Percentiles rank a stretch among this genome's conserved stretches.
Conservation (phyloP, 1,139 yeast species). For the Protomyces lactucae-debilis region DNA sequence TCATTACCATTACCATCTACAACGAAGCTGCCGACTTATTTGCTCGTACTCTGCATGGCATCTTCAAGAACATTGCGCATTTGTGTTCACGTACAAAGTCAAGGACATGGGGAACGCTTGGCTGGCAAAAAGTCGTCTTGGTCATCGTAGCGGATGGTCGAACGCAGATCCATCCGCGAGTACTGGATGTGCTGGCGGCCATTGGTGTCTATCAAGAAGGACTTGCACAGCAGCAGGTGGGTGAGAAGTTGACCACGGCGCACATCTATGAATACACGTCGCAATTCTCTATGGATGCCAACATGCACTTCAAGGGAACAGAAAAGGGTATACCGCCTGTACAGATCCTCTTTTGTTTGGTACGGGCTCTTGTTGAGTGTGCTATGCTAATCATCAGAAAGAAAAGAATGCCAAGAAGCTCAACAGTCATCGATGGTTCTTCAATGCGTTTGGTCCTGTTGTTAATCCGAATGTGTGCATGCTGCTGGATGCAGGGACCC, state of each 20-base stretch:
- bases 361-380: not conserved
- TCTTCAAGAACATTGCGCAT: slow-evolving; percentile 84
- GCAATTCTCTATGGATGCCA: slow-evolving; percentile 56
- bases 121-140: slow-evolving; percentile 93
- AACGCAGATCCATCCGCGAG: slow-evolving; percentile 76
- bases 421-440: slow-evolving; percentile 63
- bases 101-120: slow-evolving; percentile 88
- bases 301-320: slow-evolving; percentile 45
- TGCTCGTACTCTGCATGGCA: slow-evolving; percentile 70
- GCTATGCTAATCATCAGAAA: not conserved
- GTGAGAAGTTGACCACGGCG: slow-evolving; percentile 42
- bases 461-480: slow-evolving; percentile 82
- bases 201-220: slow-evolving; percentile 96
- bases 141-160: slow-evolving; percentile 86
- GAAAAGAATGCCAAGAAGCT: slow-evolving; percentile 1
- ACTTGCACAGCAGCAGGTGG: slow-evolving; percentile 78
- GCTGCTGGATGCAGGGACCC: slow-evolving; percentile 89
- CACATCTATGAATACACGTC: slow-evolving; percentile 66
- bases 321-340: slow-evolving; percentile 66
- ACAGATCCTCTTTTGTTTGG: slow-evolving; percentile 72
- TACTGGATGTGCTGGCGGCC: slow-evolving; percentile 78
- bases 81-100: slow-evolving; percentile 74
- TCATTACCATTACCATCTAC: slow-evolving; percentile 73
- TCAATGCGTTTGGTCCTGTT: slow-evolving; percentile 83
- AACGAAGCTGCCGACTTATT: slow-evolving; percentile 70